Evolutionary conservation across 2,329 filamentous ascomycete genomes (phyloP).

Genomic region (Sporothrix globosa): DNA sequence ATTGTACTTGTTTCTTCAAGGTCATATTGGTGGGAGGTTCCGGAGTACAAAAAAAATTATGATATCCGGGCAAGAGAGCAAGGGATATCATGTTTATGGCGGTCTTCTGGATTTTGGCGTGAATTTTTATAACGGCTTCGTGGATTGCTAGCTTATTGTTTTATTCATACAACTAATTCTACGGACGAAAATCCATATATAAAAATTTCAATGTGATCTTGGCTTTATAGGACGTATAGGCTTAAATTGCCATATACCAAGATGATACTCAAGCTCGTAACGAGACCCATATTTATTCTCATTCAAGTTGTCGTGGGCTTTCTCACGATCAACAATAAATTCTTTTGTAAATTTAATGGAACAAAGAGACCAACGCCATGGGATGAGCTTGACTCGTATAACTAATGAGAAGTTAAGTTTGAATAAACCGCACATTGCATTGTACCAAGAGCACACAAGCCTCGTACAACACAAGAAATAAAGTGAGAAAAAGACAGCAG

Average conservation of each 20-base stretch:
- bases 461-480: neutral
- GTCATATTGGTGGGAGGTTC: neutral
- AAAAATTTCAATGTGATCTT: neutral
- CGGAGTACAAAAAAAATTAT: neutral
- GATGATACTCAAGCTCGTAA: neutral
- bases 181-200: neutral
- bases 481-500: neutral
- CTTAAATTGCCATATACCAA: too few species aligned
- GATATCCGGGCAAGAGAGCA: neutral
- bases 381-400: neutral
- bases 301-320: too few species aligned
- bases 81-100: neutral
- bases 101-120: constrained; percentile 1
- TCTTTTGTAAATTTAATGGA: neutral
- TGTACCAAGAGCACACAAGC: too few species aligned
- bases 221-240: neutral
- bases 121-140: neutral
- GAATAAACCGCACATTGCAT: too few species aligned
- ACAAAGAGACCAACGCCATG: neutral
- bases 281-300: too few species aligned
- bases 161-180: neutral
- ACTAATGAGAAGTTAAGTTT: too few species aligned
- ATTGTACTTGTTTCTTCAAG: constrained; percentile 7
- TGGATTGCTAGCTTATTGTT: neutral
- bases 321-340: too few species aligned